A percentile compares a stretch with the other conserved stretches of the same genome.
These are phyloP conservation scores for Cladosporium sp. DNA, from an alignment of 2,329 filamentous ascomycete genomes.

Conservation along the genomic window DNA sequence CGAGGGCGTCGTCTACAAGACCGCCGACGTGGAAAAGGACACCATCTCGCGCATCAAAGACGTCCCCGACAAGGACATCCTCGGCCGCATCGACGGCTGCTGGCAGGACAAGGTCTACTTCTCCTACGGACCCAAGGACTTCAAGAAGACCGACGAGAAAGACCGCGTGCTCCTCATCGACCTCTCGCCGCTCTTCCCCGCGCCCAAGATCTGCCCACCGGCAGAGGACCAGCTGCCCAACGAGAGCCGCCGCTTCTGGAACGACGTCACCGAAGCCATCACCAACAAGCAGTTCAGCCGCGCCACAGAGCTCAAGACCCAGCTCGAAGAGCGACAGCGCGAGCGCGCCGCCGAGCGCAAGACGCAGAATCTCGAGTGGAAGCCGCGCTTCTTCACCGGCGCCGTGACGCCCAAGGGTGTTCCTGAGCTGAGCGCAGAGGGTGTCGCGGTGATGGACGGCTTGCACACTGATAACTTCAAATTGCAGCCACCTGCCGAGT, in stretches of 20 bases:
- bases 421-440: slow-evolving; percentile 65
- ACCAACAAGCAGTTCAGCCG: slow-evolving; percentile 76
- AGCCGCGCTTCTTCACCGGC: slow-evolving; percentile 82
- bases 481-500: slow-evolving; percentile 50
- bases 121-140: slow-evolving; percentile 51
- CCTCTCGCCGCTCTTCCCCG: slow-evolving; percentile 77
- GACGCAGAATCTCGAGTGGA: slow-evolving; percentile 68
- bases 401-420: slow-evolving; percentile 61
- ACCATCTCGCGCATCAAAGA: slow-evolving; percentile 78
- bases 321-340: slow-evolving; percentile 87
- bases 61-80: slow-evolving; percentile 79
- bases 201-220: slow-evolving; percentile 78
- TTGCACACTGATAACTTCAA: slow-evolving; percentile 56
- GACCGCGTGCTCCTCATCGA: slow-evolving; percentile 77
- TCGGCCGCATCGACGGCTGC: slow-evolving; percentile 78
- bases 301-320: slow-evolving; percentile 84
- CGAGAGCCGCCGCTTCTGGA: slow-evolving; percentile 88
- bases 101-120: slow-evolving; percentile 77
- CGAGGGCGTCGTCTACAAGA: slow-evolving; percentile 81
- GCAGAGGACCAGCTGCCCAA: slow-evolving; percentile 78
- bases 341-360: slow-evolving; percentile 81
- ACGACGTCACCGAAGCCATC: slow-evolving; percentile 84
- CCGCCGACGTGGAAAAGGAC: slow-evolving; percentile 83
- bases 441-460: slow-evolving; percentile 58
- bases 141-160: slow-evolving; percentile 52